Percentiles rank a stretch among this genome's conserved stretches.
Evolutionary conservation across 805 yeast genomes (phyloP).

Genomic region (Hanseniaspora jakobsenii): DNA sequence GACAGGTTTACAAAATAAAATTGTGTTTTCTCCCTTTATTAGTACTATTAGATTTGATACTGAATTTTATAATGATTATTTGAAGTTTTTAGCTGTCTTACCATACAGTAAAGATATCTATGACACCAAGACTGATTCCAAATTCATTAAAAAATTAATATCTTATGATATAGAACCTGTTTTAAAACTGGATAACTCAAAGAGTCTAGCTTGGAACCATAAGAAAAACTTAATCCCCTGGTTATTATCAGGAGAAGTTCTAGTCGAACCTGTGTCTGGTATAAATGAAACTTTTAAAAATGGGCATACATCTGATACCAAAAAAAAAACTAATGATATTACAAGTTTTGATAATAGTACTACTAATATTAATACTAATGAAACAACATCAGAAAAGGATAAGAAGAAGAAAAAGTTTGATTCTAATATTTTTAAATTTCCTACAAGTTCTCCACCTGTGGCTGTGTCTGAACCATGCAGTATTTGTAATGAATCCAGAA

Average conservation of each 20-base stretch:
- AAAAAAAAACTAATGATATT: too few relatives aligned
- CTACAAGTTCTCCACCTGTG: conserved; percentile 47
- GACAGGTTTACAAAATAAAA: too few relatives aligned
- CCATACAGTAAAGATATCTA: conserved; percentile 28
- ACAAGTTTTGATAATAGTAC: too few relatives aligned
- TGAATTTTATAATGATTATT: conserved; percentile 30
- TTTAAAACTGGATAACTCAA: conserved; percentile 49
- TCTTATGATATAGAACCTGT: conserved; percentile 73
- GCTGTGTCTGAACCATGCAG: conserved; percentile 69
- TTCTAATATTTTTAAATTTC: conserved; percentile 34
- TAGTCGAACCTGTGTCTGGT: conserved; percentile 77
- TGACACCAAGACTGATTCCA: conserved; percentile 34
- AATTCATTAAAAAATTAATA: conserved; percentile 52
- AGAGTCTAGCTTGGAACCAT: conserved; percentile 51
- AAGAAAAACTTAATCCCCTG: conserved; percentile 50
- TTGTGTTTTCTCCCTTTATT: conserved; percentile 33
- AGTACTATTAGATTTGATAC: conserved; percentile 35
- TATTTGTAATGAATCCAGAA: conserved; percentile 69
- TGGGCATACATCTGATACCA: too few relatives aligned
- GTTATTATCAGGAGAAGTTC: conserved; percentile 67
- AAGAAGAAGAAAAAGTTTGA: conserved; percentile 19
- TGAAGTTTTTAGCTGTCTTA: conserved; percentile 30
- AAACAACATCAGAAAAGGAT: not conserved
- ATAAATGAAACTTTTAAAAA: conserved; percentile 53
- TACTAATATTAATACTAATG: too few relatives aligned